Percentiles rank a stretch among this genome's conserved stretches.
phyloP scores from a whole-genome alignment of 2,329 filamentous ascomycete genomes.

The Laburnicola sp. region DNA sequence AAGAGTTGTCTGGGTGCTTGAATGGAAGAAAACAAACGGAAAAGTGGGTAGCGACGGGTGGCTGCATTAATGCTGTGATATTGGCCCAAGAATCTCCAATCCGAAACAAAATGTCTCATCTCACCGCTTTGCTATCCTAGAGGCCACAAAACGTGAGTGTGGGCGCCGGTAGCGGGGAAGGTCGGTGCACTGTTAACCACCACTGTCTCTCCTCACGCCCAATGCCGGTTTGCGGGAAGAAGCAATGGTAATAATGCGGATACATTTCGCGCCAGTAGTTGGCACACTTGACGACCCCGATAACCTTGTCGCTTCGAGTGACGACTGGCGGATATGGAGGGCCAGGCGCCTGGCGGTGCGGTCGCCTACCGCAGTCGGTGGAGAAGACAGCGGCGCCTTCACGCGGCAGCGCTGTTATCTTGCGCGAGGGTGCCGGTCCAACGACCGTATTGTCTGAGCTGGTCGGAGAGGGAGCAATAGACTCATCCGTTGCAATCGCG shows the following conservation, averaged over 20 bases:
- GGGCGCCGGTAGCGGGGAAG: not conserved
- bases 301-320: conserved; percentile 24
- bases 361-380: conserved; percentile 28
- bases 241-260: conserved; percentile 28
- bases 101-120: conserved; percentile 13
- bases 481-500: no score
- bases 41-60: conserved; percentile 18
- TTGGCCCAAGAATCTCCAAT: conserved; percentile 8
- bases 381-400: conserved; percentile 32
- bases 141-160: conserved; percentile 3
- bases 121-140: conserved; percentile 17
- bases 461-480: conserved; percentile 6
- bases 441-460: conserved; percentile 16
- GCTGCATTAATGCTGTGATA: conserved; percentile 15
- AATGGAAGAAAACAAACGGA: conserved; percentile 6
- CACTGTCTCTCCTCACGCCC: not conserved
- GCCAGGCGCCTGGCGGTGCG: conserved; percentile 17
- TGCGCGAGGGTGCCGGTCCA: conserved; percentile 4
- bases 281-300: conserved; percentile 26
- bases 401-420: conserved; percentile 10
- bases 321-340: conserved; percentile 26
- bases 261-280: conserved; percentile 26
- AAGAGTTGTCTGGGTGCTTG: not conserved
- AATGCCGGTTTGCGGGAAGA: conserved; percentile 27
- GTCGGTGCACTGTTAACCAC: no score